Evolutionary conservation across 2,329 filamentous ascomycete genomes (phyloP), one percentile per base, ranked within the genome.

Genomic region (Beauveria bassiana): DNA sequence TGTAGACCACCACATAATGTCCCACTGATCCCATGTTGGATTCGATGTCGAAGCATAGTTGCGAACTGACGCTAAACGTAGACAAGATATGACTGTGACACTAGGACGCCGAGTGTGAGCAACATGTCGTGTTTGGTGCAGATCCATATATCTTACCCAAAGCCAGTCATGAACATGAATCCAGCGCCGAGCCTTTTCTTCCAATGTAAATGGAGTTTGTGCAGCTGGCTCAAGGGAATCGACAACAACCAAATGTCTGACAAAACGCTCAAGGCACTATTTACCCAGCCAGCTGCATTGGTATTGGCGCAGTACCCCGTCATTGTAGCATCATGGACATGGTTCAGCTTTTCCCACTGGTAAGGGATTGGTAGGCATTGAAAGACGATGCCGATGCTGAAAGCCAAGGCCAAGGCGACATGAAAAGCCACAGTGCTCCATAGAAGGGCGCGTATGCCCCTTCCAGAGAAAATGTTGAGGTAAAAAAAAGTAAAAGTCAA

Each of bases 401-500:
- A 80, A 1, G 68, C 65, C 20, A 73, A 18, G 2, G 75, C 73
- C 62, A 70, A 74, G 1, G 70, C 18, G 3, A 70, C 47, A 62
- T 73, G 72, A 55, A 78, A 67, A 24, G 62, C 65, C 31, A 77
- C 65, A 0, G 75, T 75, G n/a, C 52, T 71, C 69, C 72, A 75
- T 5, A 79, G 68, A 3, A 77, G 14, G 16, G 68, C 67, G n/a
- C 74, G 72, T 4, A 80, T 71, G 1, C 52, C 61, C 1, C 43
- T 59, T 0, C 67, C 67, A 1, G 76, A 75, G 63, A 83, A 83
- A 59, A 82, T 77, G 38, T 77, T 76, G 40, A 79, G 71, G 68
- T 81, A 82, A 68, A 83, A 80, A 66, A 79, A 72, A 5, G 81
- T 71, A 47, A 82, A 72, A 8, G 78, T 77, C 16, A 80, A 66